A percentile compares a stretch with the other conserved stretches of the same genome.
These are phyloP conservation scores for Volvariella volvacea DNA, from an alignment of 1,284 basidiomycete genomes.

Conservation along the genomic window DNA sequence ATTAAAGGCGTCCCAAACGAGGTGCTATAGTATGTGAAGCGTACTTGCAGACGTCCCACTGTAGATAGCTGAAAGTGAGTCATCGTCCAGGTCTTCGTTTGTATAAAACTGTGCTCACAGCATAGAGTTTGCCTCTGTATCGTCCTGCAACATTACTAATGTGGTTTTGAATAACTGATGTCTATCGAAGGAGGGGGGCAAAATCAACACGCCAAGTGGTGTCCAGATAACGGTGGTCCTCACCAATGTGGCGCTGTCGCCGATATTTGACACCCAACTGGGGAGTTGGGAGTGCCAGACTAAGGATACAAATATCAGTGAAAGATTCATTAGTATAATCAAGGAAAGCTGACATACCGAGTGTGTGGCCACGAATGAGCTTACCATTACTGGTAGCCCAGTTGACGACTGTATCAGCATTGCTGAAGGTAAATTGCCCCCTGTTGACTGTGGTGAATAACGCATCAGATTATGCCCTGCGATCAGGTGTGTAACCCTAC, in stretches of 20 bases:
- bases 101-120: no score
- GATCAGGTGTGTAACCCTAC: no score
- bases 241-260: constrained; percentile 15
- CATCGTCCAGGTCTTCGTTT: no score
- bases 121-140: constrained; percentile 13
- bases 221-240: constrained; percentile 2
- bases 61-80: no score
- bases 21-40: no score
- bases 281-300: constrained; percentile 24
- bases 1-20: no score
- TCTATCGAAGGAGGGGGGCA: no score
- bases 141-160: constrained; percentile 13
- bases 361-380: constrained; percentile 22
- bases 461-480: no score
- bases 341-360: constrained; percentile 13
- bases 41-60: no score
- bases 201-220: background rate
- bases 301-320: no score
- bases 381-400: constrained; percentile 22
- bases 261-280: constrained; percentile 18
- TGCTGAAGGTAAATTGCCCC: constrained; percentile 15
- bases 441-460: constrained; percentile 11
- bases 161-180: constrained; percentile 15
- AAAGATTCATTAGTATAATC: no score
- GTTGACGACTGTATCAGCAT: constrained; percentile 20